phyloP scores from a whole-genome alignment of 2,329 filamentous ascomycete genomes.

The Leptographium flavum region DNA sequence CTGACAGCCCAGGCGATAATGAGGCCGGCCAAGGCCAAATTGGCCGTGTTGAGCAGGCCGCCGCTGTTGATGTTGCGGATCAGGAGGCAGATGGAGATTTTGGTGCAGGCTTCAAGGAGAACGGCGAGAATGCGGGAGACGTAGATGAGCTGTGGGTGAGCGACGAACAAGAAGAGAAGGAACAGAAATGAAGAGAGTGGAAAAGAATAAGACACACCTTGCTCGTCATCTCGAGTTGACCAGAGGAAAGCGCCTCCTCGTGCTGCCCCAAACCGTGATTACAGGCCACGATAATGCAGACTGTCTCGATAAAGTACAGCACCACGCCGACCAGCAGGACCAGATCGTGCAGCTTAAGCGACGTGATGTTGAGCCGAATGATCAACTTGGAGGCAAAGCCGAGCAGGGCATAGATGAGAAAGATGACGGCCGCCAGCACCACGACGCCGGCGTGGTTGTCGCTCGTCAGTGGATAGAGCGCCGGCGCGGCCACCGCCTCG shows the following conservation, averaged over 20 bases:
- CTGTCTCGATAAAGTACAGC: slow-evolving; percentile 1
- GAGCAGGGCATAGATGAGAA: slow-evolving; percentile 2
- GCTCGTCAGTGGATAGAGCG: slow-evolving; percentile 1
- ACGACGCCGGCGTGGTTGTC: slow-evolving; percentile 1
- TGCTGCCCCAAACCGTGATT: slow-evolving; percentile 1
- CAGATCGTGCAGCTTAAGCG: not conserved
- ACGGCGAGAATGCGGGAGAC: not conserved
- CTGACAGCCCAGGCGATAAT: slow-evolving; percentile 19
- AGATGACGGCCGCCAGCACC: slow-evolving; percentile 1
- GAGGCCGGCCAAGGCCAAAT: not conserved
- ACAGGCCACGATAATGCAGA: slow-evolving; percentile 2
- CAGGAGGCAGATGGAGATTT: slow-evolving; percentile 3
- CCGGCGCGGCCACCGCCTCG: not conserved
- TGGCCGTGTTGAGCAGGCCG: not conserved
- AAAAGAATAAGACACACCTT: not conserved
- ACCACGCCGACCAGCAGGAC: not conserved
- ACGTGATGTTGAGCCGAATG: slow-evolving; percentile 3
- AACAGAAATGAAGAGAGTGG: not conserved
- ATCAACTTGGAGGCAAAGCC: not conserved
- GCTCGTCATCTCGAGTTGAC: not conserved
- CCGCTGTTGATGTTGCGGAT: not conserved
- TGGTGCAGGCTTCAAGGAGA: not conserved
- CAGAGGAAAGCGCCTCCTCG: not conserved
- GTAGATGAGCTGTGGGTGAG: not conserved
- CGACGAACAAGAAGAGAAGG: not conserved